These are phyloP conservation scores for Fusarium sp. DNA, from an alignment of 2,329 filamentous ascomycete species.

Conservation along the genomic window DNA sequence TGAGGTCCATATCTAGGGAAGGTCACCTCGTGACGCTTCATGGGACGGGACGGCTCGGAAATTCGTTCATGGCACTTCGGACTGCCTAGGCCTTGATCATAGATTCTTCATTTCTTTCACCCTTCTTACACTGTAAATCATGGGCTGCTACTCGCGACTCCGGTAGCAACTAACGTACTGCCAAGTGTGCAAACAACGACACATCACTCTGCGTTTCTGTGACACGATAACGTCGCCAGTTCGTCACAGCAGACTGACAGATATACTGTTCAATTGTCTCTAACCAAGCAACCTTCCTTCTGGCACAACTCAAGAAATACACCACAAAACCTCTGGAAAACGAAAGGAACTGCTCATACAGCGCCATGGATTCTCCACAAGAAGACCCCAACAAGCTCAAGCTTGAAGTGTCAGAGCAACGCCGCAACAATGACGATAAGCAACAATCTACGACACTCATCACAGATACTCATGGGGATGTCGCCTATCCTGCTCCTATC, in stretches of 20 bases:
- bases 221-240: conserved; percentile 6
- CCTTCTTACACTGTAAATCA: background rate
- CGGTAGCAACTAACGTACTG: background rate
- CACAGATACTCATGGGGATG: conserved; percentile 17
- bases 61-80: background rate
- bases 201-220: background rate
- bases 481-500: conserved; percentile 25
- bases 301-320: background rate
- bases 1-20: no score
- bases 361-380: conserved; percentile 13
- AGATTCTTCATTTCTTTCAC: background rate
- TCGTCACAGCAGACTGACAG: background rate
- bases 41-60: background rate
- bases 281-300: background rate
- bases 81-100: background rate
- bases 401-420: conserved; percentile 22
- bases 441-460: conserved; percentile 19
- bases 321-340: background rate
- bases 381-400: conserved; percentile 16
- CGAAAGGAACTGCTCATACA: background rate
- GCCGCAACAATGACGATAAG: background rate
- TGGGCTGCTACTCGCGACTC: background rate
- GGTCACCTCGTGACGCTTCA: conserved; percentile 8
- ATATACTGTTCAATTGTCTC: background rate
- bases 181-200: background rate